Conservation (phyloP, 345 rosid genomes). For the Fremontodendron californicum region DNA sequence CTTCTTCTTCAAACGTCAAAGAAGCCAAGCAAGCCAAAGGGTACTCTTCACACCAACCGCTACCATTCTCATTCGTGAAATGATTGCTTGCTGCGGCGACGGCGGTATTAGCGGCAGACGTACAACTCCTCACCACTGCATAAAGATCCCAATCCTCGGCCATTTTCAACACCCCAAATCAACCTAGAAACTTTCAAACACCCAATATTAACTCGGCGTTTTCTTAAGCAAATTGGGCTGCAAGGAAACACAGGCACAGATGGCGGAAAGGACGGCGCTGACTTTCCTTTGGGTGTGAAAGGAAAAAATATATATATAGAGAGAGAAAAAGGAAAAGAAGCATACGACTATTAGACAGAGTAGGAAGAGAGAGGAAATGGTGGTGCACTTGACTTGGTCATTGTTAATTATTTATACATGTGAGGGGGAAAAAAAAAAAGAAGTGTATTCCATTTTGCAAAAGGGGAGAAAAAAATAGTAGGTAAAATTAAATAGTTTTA, state of each 20-base stretch:
- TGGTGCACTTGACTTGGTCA: constrained; percentile 44
- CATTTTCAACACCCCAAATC: constrained; percentile 23
- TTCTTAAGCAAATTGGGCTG: constrained; percentile 12
- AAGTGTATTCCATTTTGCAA: neutral
- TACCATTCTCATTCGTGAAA: neutral
- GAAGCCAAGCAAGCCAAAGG: constrained; percentile 34
- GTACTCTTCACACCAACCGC: constrained; percentile 11
- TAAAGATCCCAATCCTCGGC: constrained; percentile 75
- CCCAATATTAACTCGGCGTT: neutral
- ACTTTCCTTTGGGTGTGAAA: constrained; percentile 37
- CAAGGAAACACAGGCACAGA: constrained; percentile 28
- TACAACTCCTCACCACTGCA: constrained; percentile 72
- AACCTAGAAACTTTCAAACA: constrained; percentile 21
- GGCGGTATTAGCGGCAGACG: constrained; percentile 15
- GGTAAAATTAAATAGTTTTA: too few species aligned
- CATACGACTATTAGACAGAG: neutral
- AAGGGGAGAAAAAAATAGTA: neutral
- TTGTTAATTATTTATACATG: constrained; percentile 49
- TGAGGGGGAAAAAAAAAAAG: neutral
- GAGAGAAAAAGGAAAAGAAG: neutral
- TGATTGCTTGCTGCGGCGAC: neutral
- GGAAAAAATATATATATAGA: neutral
- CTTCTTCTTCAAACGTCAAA: constrained; percentile 36
- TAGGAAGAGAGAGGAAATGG: constrained; percentile 36
- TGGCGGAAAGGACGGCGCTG: constrained; percentile 67